Percentiles rank a stretch among this genome's conserved stretches.
phyloP scores from a whole-genome alignment of 2,329 filamentous ascomycete species.

The Colletotrichum abscissum region DNA sequence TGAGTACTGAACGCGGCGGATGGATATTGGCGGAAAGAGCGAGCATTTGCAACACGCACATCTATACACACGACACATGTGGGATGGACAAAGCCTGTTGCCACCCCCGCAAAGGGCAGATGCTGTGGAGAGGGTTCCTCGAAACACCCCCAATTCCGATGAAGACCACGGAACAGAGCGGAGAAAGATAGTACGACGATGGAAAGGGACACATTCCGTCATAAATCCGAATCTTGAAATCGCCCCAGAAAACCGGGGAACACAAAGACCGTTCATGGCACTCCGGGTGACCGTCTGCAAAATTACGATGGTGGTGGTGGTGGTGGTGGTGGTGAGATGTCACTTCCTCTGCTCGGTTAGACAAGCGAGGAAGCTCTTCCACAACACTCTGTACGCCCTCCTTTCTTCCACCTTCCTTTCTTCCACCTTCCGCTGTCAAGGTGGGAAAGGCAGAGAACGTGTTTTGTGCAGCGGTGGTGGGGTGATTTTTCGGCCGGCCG shows the following conservation, averaged over 20 bases:
- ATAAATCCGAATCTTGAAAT: background rate
- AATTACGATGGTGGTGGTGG: background rate
- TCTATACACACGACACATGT: background rate
- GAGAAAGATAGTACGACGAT: background rate
- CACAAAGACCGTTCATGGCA: background rate
- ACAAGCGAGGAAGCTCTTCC: background rate
- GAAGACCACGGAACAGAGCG: background rate
- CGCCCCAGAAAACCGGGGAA: background rate
- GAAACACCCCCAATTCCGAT: too few relatives aligned
- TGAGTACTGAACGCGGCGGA: slow-evolving; percentile 10
- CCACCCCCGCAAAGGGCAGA: background rate
- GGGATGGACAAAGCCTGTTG: background rate
- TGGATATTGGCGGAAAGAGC: background rate
- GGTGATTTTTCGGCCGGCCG: background rate
- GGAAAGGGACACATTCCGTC: background rate
- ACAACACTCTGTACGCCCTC: too few relatives aligned
- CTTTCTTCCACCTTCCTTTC: too few relatives aligned
- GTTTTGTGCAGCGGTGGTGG: background rate
- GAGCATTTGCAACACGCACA: too few relatives aligned
- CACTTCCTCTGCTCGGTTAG: background rate
- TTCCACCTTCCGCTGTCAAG: background rate
- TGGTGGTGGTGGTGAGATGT: background rate
- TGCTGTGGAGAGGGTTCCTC: too few relatives aligned
- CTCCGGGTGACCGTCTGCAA: background rate
- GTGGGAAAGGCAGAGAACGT: background rate